These are phyloP conservation scores for Grifola frondosa DNA, from an alignment of 1,284 basidiomycete genomes.

Conservation along the genomic window DNA sequence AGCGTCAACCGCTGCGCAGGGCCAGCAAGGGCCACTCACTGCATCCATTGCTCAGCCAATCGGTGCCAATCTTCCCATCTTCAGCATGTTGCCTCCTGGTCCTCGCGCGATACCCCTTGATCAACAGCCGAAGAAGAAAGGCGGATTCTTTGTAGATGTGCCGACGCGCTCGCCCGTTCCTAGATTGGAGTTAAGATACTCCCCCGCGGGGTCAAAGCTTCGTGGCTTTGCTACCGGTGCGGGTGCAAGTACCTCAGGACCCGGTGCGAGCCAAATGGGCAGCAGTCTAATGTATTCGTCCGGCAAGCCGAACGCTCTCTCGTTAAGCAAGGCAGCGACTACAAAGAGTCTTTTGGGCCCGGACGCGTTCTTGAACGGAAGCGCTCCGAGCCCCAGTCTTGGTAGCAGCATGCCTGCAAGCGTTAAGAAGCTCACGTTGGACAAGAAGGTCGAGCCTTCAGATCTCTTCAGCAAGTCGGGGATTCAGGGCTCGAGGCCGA, in stretches of 20 bases:
- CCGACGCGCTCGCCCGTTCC: conserved; percentile 66
- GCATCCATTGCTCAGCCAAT: conserved; percentile 92
- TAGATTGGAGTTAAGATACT: conserved; percentile 58
- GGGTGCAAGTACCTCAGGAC: conserved; percentile 29
- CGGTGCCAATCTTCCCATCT: conserved; percentile 77
- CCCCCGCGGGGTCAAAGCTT: conserved; percentile 63
- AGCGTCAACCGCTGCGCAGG: conserved; percentile 35
- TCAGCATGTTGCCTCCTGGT: conserved; percentile 69
- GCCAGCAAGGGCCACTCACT: conserved; percentile 59
- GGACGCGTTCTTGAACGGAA: conserved; percentile 51
- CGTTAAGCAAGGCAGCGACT: conserved; percentile 46
- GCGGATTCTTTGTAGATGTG: conserved; percentile 67
- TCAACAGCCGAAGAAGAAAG: conserved; percentile 67
- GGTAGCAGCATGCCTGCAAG: conserved; percentile 75
- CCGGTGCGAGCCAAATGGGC: conserved; percentile 37
- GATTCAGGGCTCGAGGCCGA: conserved; percentile 50
- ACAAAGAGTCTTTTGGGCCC: conserved; percentile 44
- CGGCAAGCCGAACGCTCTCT: conserved; percentile 52
- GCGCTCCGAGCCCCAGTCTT: conserved; percentile 68
- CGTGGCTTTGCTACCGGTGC: conserved; percentile 61
- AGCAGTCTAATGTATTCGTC: conserved; percentile 46
- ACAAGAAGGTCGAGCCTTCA: conserved; percentile 74
- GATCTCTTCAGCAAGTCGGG: conserved; percentile 64
- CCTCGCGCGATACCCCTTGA: conserved; percentile 62
- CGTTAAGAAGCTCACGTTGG: conserved; percentile 93